These are phyloP conservation scores for Arthroderma sp. DNA, from an alignment of 2,329 filamentous ascomycete species.

Conservation along the genomic window DNA sequence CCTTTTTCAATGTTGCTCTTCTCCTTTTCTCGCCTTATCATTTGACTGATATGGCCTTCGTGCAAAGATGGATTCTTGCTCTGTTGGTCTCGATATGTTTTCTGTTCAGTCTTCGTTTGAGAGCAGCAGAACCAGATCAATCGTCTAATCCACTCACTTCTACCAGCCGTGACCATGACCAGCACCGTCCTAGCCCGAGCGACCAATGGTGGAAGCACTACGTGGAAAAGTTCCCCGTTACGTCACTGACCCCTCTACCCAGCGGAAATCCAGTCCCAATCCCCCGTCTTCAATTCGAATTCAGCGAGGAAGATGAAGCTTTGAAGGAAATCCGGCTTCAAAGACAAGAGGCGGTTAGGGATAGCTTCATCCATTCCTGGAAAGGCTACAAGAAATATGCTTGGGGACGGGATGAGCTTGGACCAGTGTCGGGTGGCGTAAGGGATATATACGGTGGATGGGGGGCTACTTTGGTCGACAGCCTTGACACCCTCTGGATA, in stretches of 20 bases:
- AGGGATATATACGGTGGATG: slow-evolving; percentile 51
- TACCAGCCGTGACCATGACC: neutral
- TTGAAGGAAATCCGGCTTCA: slow-evolving; percentile 24
- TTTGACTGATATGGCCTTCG: slow-evolving; percentile 3
- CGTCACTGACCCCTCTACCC: slow-evolving; percentile 14
- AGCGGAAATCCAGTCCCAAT: slow-evolving; percentile 13
- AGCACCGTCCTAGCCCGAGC: neutral
- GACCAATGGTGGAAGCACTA: slow-evolving; percentile 10
- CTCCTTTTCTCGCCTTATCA: neutral
- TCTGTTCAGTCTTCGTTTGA: slow-evolving; percentile 5
- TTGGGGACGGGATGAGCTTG: slow-evolving; percentile 47
- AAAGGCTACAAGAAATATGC: slow-evolving; percentile 47
- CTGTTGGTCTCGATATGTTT: slow-evolving; percentile 6
- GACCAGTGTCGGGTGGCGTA: slow-evolving; percentile 40
- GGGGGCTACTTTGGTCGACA: slow-evolving; percentile 48
- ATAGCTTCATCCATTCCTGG: slow-evolving; percentile 45
- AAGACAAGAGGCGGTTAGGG: slow-evolving; percentile 35
- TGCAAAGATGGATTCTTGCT: slow-evolving; percentile 8
- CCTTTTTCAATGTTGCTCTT: neutral
- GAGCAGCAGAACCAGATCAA: neutral
- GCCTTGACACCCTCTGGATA: slow-evolving; percentile 49
- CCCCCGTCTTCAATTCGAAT: slow-evolving; percentile 18
- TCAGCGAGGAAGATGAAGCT: slow-evolving; percentile 13
- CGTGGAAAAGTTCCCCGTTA: slow-evolving; percentile 12
- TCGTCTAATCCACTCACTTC: neutral